phyloP scores from a whole-genome alignment of 2,329 filamentous ascomycete species.

The Aspergillus sp. region DNA sequence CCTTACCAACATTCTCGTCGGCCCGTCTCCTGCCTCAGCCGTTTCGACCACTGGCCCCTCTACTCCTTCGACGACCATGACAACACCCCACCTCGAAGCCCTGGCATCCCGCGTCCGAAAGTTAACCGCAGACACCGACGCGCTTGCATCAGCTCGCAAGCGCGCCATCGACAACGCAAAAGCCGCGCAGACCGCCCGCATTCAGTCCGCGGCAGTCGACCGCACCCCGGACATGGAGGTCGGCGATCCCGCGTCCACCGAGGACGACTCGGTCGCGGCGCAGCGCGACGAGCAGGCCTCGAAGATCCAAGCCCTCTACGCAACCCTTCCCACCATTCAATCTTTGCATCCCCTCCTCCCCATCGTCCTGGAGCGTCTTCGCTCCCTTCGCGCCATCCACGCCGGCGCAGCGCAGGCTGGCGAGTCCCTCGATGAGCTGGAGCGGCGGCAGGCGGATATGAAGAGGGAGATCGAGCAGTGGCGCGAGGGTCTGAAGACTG shows the following conservation, averaged over 20 bases:
- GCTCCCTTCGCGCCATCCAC: conserved; percentile 76
- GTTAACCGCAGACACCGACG: conserved; percentile 36
- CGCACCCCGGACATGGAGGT: conserved; percentile 15
- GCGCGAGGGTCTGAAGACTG: conserved; percentile 67
- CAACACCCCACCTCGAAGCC: conserved; percentile 36
- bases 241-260: conserved; percentile 34
- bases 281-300: conserved; percentile 57
- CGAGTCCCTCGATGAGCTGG: conserved; percentile 66
- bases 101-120: conserved; percentile 35
- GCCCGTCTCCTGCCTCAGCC: conserved; percentile 22
- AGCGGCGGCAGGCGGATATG: conserved; percentile 73
- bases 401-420: conserved; percentile 75
- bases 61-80: conserved; percentile 18
- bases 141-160: conserved; percentile 34
- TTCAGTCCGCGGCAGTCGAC: conserved; percentile 24
- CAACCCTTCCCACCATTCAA: conserved; percentile 79
- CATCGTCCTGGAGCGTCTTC: conserved; percentile 71
- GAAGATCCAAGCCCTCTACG: conserved; percentile 88
- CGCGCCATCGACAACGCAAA: conserved; percentile 35
- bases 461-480: conserved; percentile 75
- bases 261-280: conserved; percentile 44
- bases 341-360: conserved; percentile 76
- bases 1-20: conserved; percentile 46
- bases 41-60: conserved; percentile 12
- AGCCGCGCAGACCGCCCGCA: conserved; percentile 31